These are phyloP conservation scores for Taphrina pruni DNA, from an alignment of 1,139 yeast species.

Conservation along the genomic window DNA sequence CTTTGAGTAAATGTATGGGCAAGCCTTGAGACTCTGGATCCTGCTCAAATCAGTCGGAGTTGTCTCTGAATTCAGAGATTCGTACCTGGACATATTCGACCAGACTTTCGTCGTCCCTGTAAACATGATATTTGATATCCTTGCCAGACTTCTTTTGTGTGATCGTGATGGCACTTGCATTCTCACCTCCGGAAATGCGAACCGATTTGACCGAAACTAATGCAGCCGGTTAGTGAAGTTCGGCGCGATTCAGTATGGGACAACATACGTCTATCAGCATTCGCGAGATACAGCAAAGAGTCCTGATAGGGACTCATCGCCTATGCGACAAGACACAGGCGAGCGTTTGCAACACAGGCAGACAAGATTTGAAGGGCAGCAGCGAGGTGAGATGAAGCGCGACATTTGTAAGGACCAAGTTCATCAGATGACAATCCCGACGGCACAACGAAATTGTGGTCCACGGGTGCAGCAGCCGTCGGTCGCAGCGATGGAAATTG, in stretches of 20 bases:
- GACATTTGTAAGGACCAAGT: neutral
- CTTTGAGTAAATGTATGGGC: constrained; percentile 30
- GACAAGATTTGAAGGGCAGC: too few relatives aligned
- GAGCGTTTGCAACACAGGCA: too few relatives aligned
- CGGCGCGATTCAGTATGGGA: neutral
- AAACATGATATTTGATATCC: constrained; percentile 21
- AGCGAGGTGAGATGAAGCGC: neutral
- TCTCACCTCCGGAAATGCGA: constrained; percentile 29
- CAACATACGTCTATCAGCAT: constrained; percentile 21
- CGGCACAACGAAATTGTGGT: constrained; percentile 13
- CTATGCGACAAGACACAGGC: constrained; percentile 1
- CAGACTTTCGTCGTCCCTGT: constrained; percentile 15
- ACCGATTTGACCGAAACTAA: constrained; percentile 30
- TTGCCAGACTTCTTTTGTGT: constrained; percentile 18
- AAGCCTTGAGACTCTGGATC: constrained; percentile 38
- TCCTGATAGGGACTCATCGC: constrained; percentile 34
- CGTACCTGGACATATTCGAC: constrained; percentile 39
- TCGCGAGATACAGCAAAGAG: constrained; percentile 28
- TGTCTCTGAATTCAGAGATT: neutral
- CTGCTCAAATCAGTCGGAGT: neutral
- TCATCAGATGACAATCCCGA: constrained; percentile 14
- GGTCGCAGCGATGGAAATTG: neutral
- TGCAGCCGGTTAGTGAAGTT: neutral
- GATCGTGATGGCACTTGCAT: constrained; percentile 13
- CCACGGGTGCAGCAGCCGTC: neutral